phyloP scores from a whole-genome alignment of 2,329 filamentous ascomycete species.

The Aspergillus fructus region DNA sequence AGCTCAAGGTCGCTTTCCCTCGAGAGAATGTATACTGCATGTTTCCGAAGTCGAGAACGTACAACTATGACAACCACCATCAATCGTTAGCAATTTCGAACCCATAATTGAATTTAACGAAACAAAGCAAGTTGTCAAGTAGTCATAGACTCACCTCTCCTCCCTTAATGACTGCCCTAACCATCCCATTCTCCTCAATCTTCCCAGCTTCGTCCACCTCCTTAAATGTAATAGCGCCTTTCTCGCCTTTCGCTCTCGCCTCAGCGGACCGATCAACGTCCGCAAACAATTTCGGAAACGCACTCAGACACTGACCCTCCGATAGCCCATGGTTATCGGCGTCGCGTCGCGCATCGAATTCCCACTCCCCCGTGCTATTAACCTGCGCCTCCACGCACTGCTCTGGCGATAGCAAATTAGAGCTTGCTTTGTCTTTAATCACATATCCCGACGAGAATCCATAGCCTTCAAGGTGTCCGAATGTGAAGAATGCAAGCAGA shows the following conservation, averaged over 20 bases:
- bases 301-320: constrained; percentile 36
- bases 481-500: constrained; percentile 28
- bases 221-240: constrained; percentile 30
- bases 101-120: no score
- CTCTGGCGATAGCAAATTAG: no score
- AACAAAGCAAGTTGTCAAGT: not conserved
- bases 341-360: constrained; percentile 34
- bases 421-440: no score
- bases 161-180: constrained; percentile 35
- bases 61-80: constrained; percentile 30
- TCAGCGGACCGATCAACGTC: constrained; percentile 34
- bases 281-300: constrained; percentile 41
- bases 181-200: constrained; percentile 35
- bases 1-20: constrained; percentile 45
- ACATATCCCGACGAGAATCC: no score
- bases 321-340: constrained; percentile 38
- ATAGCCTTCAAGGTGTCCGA: constrained; percentile 9
- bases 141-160: constrained; percentile 33
- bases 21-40: constrained; percentile 37
- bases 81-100: not conserved
- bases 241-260: constrained; percentile 17
- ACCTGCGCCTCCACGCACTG: not conserved
- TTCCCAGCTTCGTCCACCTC: constrained; percentile 32
- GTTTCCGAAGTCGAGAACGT: constrained; percentile 35
- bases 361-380: constrained; percentile 23